Evolutionary conservation across 2,329 filamentous ascomycete genomes (phyloP).

Genomic region (Fusarium albosuccineum): DNA sequence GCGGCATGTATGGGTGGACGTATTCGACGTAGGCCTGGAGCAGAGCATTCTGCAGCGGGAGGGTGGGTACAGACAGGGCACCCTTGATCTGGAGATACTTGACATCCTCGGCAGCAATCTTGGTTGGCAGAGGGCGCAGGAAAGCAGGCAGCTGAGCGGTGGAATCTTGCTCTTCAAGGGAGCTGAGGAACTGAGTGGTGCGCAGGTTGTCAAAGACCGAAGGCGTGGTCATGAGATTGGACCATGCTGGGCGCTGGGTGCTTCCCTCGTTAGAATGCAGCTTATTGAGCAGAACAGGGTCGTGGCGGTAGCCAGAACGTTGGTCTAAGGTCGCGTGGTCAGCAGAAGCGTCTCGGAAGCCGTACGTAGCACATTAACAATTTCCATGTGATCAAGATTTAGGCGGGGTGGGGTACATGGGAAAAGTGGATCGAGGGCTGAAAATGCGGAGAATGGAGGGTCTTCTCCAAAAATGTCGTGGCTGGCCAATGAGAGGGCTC

Average conservation of each 20-base stretch:
- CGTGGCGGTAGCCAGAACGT: slow-evolving; percentile 53
- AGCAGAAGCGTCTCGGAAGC: slow-evolving; percentile 39
- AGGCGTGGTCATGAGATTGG: slow-evolving; percentile 51
- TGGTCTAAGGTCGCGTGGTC: slow-evolving; percentile 55
- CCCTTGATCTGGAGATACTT: slow-evolving; percentile 87
- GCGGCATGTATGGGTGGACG: slow-evolving; percentile 94
- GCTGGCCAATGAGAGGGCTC: slow-evolving; percentile 35
- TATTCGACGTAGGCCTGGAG: slow-evolving; percentile 88
- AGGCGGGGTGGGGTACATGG: slow-evolving; percentile 42
- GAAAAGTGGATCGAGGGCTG: slow-evolving; percentile 39
- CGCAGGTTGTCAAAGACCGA: slow-evolving; percentile 55
- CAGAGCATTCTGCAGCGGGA: slow-evolving; percentile 81
- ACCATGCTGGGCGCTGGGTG: slow-evolving; percentile 46
- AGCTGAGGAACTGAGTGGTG: slow-evolving; percentile 59
- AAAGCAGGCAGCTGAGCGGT: slow-evolving; percentile 71
- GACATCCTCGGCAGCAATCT: slow-evolving; percentile 85
- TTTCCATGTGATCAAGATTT: slow-evolving; percentile 44
- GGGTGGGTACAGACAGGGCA: slow-evolving; percentile 80
- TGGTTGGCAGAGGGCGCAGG: slow-evolving; percentile 82
- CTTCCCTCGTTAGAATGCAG: slow-evolving; percentile 44
- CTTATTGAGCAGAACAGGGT: slow-evolving; percentile 49
- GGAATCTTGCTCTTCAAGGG: slow-evolving; percentile 63
- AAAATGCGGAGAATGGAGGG: slow-evolving; percentile 47
- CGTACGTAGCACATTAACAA: slow-evolving; percentile 20
- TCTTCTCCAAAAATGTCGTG: slow-evolving; percentile 38